Evolutionary conservation across 129 eudicot species (phyloP), one percentile per base, ranked within the genome.

Genomic region (Kitagawia praeruptora): DNA sequence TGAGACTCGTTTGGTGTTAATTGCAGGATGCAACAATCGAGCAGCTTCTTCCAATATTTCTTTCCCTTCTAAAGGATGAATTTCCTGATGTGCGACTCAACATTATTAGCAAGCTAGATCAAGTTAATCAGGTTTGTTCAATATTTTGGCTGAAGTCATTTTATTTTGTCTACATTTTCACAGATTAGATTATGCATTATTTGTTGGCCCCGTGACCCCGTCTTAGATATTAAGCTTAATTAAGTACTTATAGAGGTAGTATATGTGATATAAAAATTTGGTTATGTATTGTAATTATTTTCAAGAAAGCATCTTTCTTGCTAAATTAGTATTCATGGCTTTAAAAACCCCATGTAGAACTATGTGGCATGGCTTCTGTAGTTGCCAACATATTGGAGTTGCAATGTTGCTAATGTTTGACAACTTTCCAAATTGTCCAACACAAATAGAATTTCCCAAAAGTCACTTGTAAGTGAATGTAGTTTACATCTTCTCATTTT

Each of bases 51-150:
- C 98, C 98, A 64, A 89, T 94, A 82, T 94, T 94, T 81, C 97
- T 94, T 28, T 94, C 97, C 74, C 97, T 91, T 46, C 79, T 94
- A 67, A 94, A 94, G 82, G 98, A 94, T 77, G 98, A 94, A 84
- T 94, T 94, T 81, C 98, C 98, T 54, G 98, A 94, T 82, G 98
- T 91, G 45, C 98, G 98, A 63, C 96, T 94, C 83, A 94, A 94
- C 79, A 94, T 94, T 71, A 94, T 94, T 76, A 94, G 97, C 84
- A 95, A 95, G 85, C 92, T 95, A 71, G 99, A 95, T 85, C 97
- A 95, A 95, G 99, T 95, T 79, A 95, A 95, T 84, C 99, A 95
- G 98, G 99, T 92, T 10, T 31, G n/a, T 73, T 37, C 25, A 73
- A 5, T 23, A 25, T 10, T 73, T 73, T 21, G 46, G 51, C 40